Evolutionary conservation across 345 rosid species (phyloP), one percentile per base, ranked within the genome.

Genomic region (Erysimum cheiranthoides): DNA sequence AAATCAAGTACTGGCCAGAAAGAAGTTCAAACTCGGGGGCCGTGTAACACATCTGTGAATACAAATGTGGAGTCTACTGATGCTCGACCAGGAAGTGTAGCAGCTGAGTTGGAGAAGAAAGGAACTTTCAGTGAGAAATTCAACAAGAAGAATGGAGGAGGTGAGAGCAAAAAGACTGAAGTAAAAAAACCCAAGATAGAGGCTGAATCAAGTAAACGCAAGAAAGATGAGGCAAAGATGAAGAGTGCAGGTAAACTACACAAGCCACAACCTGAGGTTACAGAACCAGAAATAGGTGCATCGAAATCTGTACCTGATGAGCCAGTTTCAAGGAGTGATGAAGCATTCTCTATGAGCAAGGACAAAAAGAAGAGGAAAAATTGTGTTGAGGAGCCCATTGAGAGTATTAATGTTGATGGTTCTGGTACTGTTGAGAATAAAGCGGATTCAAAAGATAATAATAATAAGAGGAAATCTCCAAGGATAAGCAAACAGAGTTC

Each of bases 401-500:
- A 40, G 47, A 79, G 78, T 74, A 65, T 17, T 53, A 81, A 73
- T 56, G 61, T 71, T 74, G 68, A 65, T 34, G 66, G 18, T 52
- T 64, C 57, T 60, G 68, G 42, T 68, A 82, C 68, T 28, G 14
- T 14, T 47, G 79, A 73, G 30, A 75, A 17, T 47, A 66, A 74
- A 81, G 54, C n/a, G 45, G 66, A 13, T 62, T 32, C 28, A 25
- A 59, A 77, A 51, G 82, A 78, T 74, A 70, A 78, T 70, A 70
- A 78, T 70, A 58, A 57, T 8, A 35, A 67, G 53, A 81, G 91
- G 79, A 85, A 78, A 78, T 86, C 93, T 61, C 64, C 80, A 46
- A 85, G 92, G 83, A 79, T 62, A 47, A 85, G 76, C 74, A 89
- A 81, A 65, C 70, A 69, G 10, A 71, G 78, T 51, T 80, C 81